These are phyloP conservation scores for Yarrowia sp. DNA, from an alignment of 805 yeast genomes.

Conservation along the genomic window DNA sequence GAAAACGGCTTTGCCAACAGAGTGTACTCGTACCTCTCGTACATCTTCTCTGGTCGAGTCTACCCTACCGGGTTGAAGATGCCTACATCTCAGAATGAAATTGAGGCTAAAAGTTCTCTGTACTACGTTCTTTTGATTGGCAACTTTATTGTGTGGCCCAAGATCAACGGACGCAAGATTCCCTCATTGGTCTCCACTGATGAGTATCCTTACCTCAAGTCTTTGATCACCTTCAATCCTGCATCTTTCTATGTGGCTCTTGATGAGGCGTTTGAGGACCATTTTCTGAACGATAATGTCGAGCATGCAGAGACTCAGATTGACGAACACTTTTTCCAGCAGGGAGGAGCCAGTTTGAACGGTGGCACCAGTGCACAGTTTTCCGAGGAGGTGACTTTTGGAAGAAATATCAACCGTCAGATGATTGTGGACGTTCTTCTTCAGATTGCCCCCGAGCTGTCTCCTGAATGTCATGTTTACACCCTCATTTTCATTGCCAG, in stretches of 20 bases:
- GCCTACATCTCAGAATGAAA: conserved; percentile 36
- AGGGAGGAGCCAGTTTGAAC: conserved; percentile 11
- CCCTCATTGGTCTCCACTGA: conserved; percentile 26
- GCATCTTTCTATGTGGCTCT: conserved; percentile 61
- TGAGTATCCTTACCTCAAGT: conserved; percentile 63
- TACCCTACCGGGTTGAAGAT: conserved; percentile 67
- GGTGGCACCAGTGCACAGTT: conserved; percentile 2
- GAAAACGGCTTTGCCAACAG: conserved; percentile 33
- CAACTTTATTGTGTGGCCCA: conserved; percentile 16
- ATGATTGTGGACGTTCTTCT: conserved; percentile 69
- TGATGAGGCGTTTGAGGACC: conserved; percentile 81
- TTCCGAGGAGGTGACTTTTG: conserved; percentile 31
- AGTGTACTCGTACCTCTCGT: conserved; percentile 61
- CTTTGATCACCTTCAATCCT: conserved; percentile 54
- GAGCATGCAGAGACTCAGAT: conserved; percentile 38
- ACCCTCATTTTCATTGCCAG: conserved; percentile 72
- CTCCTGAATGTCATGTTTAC: conserved; percentile 36
- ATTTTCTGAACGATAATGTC: conserved; percentile 55
- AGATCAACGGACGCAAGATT: neutral
- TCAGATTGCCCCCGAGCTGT: conserved; percentile 47
- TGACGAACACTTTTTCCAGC: conserved; percentile 30
- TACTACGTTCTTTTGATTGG: conserved; percentile 62
- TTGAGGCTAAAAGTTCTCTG: conserved; percentile 48
- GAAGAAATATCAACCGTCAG: conserved; percentile 58
- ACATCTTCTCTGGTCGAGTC: conserved; percentile 68